Percentiles rank a stretch among this genome's conserved stretches.
These are phyloP conservation scores for Moesziomyces antarcticus DNA, from an alignment of 1,284 basidiomycete genomes.

Conservation along the genomic window DNA sequence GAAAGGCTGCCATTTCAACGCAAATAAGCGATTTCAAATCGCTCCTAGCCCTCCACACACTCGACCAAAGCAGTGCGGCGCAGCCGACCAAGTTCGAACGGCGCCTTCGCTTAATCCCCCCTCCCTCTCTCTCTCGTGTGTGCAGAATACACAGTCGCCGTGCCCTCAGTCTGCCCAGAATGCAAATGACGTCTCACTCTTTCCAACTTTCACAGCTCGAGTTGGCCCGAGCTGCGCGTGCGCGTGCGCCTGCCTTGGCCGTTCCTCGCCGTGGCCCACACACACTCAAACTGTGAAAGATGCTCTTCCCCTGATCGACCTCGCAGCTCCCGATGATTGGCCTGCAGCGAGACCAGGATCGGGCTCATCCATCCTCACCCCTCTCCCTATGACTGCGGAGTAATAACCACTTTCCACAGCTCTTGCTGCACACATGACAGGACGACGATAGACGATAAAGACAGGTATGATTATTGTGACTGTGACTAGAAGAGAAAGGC, in stretches of 20 bases:
- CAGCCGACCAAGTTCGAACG: slow-evolving; percentile 3
- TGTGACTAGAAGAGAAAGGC: not conserved
- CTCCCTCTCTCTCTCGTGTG: not conserved
- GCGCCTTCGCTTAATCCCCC: slow-evolving; percentile 6
- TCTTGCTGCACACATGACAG: too few relatives aligned
- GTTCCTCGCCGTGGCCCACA: not conserved
- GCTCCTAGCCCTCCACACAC: not conserved
- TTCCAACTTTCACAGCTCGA: not conserved
- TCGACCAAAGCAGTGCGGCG: not conserved
- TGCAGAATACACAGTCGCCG: not conserved
- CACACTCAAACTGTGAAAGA: not conserved
- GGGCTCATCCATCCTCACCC: not conserved
- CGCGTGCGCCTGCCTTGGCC: not conserved
- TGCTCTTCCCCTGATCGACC: not conserved
- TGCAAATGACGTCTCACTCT: not conserved
- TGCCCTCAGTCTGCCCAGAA: not conserved
- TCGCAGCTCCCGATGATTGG: not conserved
- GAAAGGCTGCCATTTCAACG: not conserved
- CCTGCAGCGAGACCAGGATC: not conserved
- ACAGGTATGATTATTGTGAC: too few relatives aligned
- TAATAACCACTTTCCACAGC: too few relatives aligned
- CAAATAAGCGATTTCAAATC: not conserved
- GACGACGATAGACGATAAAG: not conserved
- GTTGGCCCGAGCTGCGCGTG: slow-evolving; percentile 18
- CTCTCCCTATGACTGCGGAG: too few relatives aligned